phyloP scores from a whole-genome alignment of 805 yeast genomes.

The Isabelozyma gotoi region DNA sequence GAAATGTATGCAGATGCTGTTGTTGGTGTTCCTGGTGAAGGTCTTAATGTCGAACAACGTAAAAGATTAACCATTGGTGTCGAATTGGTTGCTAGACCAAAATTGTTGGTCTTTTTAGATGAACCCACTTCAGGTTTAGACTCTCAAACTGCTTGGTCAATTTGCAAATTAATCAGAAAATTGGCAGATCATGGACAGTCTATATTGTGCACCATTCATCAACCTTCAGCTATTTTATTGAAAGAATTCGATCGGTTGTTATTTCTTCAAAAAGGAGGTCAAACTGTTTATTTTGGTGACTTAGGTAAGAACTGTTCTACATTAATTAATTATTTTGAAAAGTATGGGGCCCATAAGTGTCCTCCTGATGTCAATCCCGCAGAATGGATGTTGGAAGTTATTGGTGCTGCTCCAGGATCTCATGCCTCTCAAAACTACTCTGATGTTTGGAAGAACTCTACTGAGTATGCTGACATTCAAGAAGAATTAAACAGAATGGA shows the following conservation, averaged over 20 bases:
- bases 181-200: conserved; percentile 35
- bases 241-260: conserved; percentile 73
- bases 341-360: conserved; percentile 63
- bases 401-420: conserved; percentile 32
- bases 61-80: conserved; percentile 34
- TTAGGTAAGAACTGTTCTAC: conserved; percentile 57
- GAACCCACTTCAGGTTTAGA: conserved; percentile 42
- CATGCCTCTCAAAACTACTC: conserved; percentile 22
- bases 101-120: conserved; percentile 27
- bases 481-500: conserved; percentile 18
- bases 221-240: conserved; percentile 74
- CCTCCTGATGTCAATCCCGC: conserved; percentile 77
- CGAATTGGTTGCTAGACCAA: conserved; percentile 29
- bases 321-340: conserved; percentile 65
- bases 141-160: conserved; percentile 39
- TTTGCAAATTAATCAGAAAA: conserved; percentile 32
- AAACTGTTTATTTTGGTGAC: conserved; percentile 75
- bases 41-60: conserved; percentile 35
- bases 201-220: conserved; percentile 61
- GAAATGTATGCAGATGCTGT: conserved; percentile 27
- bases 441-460: conserved; percentile 22
- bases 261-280: conserved; percentile 68
- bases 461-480: conserved; percentile 11
- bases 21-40: conserved; percentile 35
- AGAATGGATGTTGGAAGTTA: conserved; percentile 29